These are phyloP conservation scores for Adansonia digitata DNA, from an alignment of 345 rosid genomes.

Conservation along the genomic window DNA sequence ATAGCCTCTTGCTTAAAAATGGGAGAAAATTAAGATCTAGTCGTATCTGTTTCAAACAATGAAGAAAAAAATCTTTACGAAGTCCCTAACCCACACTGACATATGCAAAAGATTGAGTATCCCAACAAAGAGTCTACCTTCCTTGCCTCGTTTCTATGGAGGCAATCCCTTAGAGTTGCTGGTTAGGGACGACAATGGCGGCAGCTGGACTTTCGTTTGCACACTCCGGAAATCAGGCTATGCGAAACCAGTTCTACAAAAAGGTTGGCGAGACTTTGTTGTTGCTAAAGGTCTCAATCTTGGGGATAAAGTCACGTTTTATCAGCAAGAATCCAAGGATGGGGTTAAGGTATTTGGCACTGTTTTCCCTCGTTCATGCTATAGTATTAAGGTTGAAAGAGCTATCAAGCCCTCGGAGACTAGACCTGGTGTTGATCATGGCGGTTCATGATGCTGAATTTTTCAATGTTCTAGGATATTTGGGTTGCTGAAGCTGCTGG, in stretches of 20 bases:
- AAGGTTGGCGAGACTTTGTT: slow-evolving; percentile 1
- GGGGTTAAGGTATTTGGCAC: not conserved
- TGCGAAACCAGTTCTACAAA: not conserved
- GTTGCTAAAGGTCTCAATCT: not conserved
- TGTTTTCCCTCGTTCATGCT: not conserved
- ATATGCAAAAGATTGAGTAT: no score
- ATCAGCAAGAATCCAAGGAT: not conserved
- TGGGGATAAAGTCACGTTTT: slow-evolving; percentile 5
- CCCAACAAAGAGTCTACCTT: not conserved
- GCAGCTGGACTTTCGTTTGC: not conserved
- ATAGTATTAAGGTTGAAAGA: not conserved
- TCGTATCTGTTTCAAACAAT: no score
- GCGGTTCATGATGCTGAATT: no score
- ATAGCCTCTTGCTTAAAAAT: no score
- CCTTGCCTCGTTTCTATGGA: not conserved
- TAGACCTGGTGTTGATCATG: not conserved
- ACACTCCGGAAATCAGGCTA: not conserved
- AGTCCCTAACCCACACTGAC: no score
- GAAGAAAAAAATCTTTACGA: no score
- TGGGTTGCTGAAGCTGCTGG: no score
- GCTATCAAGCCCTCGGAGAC: not conserved
- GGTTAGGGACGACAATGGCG: not conserved
- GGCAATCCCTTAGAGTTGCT: not conserved
- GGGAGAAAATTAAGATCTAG: no score
- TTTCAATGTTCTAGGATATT: no score